Base-by-base conservation (phyloP, 2,329 filamentous ascomycete genomes). In the Bipolaris bicolor region DNA sequence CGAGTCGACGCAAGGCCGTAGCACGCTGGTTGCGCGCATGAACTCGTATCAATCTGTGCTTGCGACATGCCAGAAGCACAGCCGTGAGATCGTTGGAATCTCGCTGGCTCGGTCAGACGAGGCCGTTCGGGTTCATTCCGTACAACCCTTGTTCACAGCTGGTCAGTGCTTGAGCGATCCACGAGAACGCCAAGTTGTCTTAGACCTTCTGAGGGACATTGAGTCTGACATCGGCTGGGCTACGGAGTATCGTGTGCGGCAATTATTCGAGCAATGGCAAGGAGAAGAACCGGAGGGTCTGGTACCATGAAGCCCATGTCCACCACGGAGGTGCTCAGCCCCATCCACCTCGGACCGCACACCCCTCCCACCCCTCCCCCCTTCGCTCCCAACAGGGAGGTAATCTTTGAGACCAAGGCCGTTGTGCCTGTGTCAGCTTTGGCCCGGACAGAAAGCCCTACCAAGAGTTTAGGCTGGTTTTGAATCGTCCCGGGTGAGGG, bases 221-320 rank as follows among this genome's bases (percentile, higher is more conserved):
- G 86, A 89, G 70, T 76, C 73, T n/a, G 87, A 89, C 64, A 80
- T 86, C 39, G 86, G 86, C 2, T 88, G 85, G 82, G 84, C 85
- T 2, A 88, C 86, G 46, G 80, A 86, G 64, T 87, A 88, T 70
- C 80, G 86, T 36, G 82, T 85, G 24, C 76, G 82, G 59, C 81
- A 86, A 61, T 71, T 88, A 60, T 59, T 80, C 24, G 77, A 80
- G 60, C 77, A 82, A 57, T 84, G 80, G 80, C 72, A 74, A 47
- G 73, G 67, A 61, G 67, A 75, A 55, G 70, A 73, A 26, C 60
- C 65, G 34, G 66, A 73, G 41, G 58, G 61, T 18, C 53, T 60
- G 24, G 62, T 69, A 22, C 52, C 66, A 29, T 69, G 62, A 70
- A 47, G 18, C 16, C n/a, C 7, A 16, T 22, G 10, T 34, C 36